A percentile compares a stretch with the other conserved stretches of the same genome.
phyloP scores from a whole-genome alignment of 306 rosid species.

The Castanea mollissima region DNA sequence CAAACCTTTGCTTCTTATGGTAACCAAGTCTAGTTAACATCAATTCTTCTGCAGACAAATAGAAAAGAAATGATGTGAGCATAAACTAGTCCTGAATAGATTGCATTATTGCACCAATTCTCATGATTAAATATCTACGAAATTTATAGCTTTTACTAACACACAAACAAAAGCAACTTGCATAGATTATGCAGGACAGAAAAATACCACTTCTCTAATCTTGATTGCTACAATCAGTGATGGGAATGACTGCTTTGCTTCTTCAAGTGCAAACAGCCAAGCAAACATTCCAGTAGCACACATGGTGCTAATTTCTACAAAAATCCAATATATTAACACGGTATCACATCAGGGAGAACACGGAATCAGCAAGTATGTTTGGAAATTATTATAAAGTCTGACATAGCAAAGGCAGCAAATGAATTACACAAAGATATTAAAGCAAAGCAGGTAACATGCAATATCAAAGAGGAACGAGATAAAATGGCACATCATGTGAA shows the following conservation, averaged over 20 bases:
- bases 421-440: too few species aligned
- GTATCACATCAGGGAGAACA: too few species aligned
- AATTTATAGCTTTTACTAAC: background rate
- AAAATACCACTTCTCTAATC: background rate
- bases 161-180: background rate
- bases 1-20: background rate
- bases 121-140: background rate
- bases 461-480: too few species aligned
- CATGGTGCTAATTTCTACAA: background rate
- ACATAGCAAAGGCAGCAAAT: too few species aligned
- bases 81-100: background rate
- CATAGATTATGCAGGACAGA: background rate
- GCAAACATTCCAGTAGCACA: background rate
- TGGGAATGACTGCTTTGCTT: background rate
- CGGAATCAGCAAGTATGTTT: too few species aligned
- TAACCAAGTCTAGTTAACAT: background rate
- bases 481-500: too few species aligned
- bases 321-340: background rate
- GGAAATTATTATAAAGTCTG: too few species aligned
- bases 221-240: background rate
- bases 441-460: too few species aligned
- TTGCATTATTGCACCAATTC: background rate
- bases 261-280: slow-evolving; percentile 10
- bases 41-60: background rate
- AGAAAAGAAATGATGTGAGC: background rate